A percentile compares a stretch with the other conserved stretches of the same genome.
phyloP scores from a whole-genome alignment of 331 rosid genomes.

The Spiraea crenata region DNA sequence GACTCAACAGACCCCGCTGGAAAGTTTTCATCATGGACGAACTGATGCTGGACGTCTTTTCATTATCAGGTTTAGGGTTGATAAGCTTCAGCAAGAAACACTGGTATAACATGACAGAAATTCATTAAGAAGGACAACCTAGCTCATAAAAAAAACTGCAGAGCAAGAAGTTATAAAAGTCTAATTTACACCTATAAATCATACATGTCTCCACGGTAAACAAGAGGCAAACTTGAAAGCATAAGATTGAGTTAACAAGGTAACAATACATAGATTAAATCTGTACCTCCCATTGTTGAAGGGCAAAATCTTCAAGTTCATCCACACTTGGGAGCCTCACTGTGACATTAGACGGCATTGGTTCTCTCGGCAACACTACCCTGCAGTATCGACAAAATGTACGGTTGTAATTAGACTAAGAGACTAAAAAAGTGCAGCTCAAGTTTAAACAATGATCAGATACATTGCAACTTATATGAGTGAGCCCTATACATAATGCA shows the following conservation, averaged over 20 bases:
- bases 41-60: constrained; percentile 72
- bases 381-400: constrained; percentile 51
- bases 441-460: background rate
- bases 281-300: constrained; percentile 84
- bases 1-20: constrained; percentile 83
- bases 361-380: constrained; percentile 91
- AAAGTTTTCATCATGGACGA: constrained; percentile 86
- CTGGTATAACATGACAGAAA: constrained; percentile 55
- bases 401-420: constrained; percentile 22
- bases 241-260: constrained; percentile 15
- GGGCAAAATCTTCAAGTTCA: constrained; percentile 82
- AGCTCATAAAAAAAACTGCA: constrained; percentile 32
- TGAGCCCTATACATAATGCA: no score
- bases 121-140: constrained; percentile 36
- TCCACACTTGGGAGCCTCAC: constrained; percentile 82
- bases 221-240: constrained; percentile 14
- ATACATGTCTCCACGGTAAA: constrained; percentile 6
- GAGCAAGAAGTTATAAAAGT: constrained; percentile 9
- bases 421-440: background rate
- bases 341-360: constrained; percentile 81
- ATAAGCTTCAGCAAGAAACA: constrained; percentile 92
- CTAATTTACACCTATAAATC: constrained; percentile 16
- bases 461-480: background rate
- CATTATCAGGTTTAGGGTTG: constrained; percentile 63
- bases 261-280: constrained; percentile 19